Percentiles rank a stretch among this genome's conserved stretches.
These are phyloP conservation scores for Phytophthora brassicae DNA, from an alignment of 352 stramenopile species.

Conservation along the genomic window DNA sequence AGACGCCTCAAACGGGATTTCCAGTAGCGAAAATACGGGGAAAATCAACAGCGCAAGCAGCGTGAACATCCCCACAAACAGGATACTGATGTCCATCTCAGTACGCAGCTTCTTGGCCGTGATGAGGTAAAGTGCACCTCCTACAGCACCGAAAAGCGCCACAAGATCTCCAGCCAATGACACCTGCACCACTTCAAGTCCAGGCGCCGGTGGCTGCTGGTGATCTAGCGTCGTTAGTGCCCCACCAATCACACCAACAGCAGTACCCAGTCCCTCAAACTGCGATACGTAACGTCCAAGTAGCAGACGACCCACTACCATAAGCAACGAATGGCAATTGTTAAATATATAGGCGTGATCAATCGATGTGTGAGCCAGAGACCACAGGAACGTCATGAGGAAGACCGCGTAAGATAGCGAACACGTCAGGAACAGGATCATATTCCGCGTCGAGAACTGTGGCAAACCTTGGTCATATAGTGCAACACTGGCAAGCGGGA, in stretches of 20 bases:
- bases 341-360: constrained; percentile 88
- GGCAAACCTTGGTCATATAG: constrained; percentile 61
- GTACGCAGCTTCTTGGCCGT: constrained; percentile 70
- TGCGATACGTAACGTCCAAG: constrained; percentile 67
- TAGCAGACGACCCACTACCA: constrained; percentile 65
- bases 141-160: constrained; percentile 67
- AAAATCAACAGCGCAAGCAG: constrained; percentile 69
- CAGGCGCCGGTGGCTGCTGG: constrained; percentile 24
- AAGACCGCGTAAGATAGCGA: constrained; percentile 76
- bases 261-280: constrained; percentile 76
- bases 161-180: constrained; percentile 74
- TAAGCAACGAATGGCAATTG: constrained; percentile 84
- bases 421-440: constrained; percentile 70
- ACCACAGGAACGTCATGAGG: constrained; percentile 81
- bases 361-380: constrained; percentile 76
- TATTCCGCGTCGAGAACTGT: constrained; percentile 54
- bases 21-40: constrained; percentile 58
- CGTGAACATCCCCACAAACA: constrained; percentile 73
- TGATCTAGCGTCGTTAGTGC: constrained; percentile 75
- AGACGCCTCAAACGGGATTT: constrained; percentile 72
- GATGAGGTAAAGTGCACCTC: constrained; percentile 75
- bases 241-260: constrained; percentile 75
- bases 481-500: constrained; percentile 55
- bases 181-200: constrained; percentile 38
- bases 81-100: constrained; percentile 63